phyloP scores from a whole-genome alignment of 2,329 filamentous ascomycete genomes.

The Blastomyces emzantsi region DNA sequence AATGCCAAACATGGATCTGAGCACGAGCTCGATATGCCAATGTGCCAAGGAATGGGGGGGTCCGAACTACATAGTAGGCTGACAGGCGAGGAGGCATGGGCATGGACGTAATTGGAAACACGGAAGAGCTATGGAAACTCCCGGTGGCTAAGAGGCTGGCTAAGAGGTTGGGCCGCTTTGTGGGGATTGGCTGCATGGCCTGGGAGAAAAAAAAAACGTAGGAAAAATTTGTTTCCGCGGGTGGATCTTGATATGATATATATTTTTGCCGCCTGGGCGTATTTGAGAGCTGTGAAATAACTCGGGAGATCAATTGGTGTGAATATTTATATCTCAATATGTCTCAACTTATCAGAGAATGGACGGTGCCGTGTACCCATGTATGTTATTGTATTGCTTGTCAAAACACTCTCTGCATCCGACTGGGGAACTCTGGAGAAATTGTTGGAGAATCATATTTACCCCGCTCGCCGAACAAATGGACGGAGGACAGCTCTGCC shows the following conservation, averaged over 20 bases:
- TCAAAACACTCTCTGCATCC: not conserved
- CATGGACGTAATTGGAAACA: not conserved
- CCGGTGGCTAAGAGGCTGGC: not conserved
- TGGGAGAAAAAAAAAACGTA: too few relatives aligned
- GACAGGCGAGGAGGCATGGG: not conserved
- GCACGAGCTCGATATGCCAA: not conserved
- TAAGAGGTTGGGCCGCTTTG: not conserved
- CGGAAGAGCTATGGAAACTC: conserved; percentile 1
- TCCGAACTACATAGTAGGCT: not conserved
- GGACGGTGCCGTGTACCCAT: not conserved
- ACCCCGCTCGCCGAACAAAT: not conserved
- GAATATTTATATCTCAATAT: not conserved
- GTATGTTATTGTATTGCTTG: not conserved
- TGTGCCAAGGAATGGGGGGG: not conserved
- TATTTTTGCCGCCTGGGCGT: not conserved
- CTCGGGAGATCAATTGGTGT: not conserved
- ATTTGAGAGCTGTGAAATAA: not conserved
- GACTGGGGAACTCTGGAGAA: not conserved
- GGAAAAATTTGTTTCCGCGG: not conserved
- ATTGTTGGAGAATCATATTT: not conserved
- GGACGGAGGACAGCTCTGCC: not conserved
- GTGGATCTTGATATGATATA: not conserved
- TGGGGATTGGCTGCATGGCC: not conserved
- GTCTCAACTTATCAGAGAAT: not conserved
- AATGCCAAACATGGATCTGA: conserved; percentile 1